phyloP scores from a whole-genome alignment of 2,329 filamentous ascomycete genomes.

The Aquanectria penicillioides region DNA sequence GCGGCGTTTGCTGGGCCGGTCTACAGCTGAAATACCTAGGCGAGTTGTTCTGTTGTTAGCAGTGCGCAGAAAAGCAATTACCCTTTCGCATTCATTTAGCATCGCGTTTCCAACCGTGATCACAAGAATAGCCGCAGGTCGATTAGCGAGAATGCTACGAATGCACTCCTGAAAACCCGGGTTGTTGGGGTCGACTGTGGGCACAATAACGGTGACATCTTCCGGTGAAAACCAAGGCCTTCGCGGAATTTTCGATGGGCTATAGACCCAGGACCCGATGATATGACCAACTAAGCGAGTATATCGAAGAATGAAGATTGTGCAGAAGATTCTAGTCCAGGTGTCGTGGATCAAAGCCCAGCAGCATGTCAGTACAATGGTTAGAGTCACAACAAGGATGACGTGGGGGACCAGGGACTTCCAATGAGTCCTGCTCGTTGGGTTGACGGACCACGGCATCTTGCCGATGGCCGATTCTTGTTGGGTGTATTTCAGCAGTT shows the following conservation, averaged over 20 bases:
- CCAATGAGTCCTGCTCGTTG: too few species aligned
- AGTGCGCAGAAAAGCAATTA: too few species aligned
- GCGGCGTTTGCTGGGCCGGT: constrained; percentile 61
- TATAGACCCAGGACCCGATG: constrained; percentile 53
- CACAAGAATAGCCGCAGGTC: constrained; percentile 52
- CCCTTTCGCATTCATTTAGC: too few species aligned
- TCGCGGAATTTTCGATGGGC: constrained; percentile 41
- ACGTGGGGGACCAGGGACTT: too few species aligned
- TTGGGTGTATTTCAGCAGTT: too few species aligned
- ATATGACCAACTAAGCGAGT: constrained; percentile 55
- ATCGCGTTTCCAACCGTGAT: constrained; percentile 61
- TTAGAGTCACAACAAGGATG: too few species aligned
- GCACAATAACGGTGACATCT: constrained; percentile 62
- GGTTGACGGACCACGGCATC: too few species aligned
- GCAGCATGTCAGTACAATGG: too few species aligned
- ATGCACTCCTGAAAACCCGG: constrained; percentile 55
- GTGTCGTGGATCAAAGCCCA: constrained; percentile 29
- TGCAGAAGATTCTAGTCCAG: constrained; percentile 34
- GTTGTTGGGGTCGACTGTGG: constrained; percentile 58
- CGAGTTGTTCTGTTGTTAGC: too few species aligned
- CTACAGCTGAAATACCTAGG: too few species aligned
- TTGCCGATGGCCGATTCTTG: too few species aligned
- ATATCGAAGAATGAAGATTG: constrained; percentile 53
- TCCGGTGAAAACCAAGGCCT: constrained; percentile 34
- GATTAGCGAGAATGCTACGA: constrained; percentile 50